These are phyloP conservation scores for Gossypium sturtianum DNA, from an alignment of 345 rosid species.

Conservation along the genomic window DNA sequence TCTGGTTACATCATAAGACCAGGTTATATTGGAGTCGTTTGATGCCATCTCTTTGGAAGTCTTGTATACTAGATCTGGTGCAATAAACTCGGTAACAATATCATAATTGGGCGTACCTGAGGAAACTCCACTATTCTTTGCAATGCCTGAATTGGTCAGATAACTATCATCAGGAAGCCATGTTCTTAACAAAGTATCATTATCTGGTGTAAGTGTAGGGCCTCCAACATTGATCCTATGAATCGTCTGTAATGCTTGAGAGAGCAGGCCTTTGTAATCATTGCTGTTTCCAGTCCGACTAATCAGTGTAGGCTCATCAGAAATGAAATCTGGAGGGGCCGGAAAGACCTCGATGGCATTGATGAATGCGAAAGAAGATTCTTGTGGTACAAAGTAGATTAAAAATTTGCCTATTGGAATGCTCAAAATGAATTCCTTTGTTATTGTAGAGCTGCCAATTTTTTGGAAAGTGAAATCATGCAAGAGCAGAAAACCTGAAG, in stretches of 20 bases:
- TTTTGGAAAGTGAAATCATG: conserved; percentile 21
- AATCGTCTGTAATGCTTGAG: conserved; percentile 24
- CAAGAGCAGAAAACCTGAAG: conserved; percentile 27
- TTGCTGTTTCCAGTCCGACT: not conserved
- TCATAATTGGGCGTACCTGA: conserved; percentile 2
- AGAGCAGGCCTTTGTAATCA: conserved; percentile 10
- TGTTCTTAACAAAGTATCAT: conserved; percentile 34
- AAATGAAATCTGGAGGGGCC: conserved; percentile 26
- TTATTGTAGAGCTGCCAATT: conserved; percentile 5
- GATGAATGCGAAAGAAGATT: conserved; percentile 42
- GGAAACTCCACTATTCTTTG: rapidly evolving
- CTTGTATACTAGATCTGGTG: conserved; percentile 38
- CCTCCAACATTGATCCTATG: conserved; percentile 50
- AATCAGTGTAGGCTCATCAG: not conserved
- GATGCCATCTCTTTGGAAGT: conserved; percentile 24
- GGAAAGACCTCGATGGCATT: conserved; percentile 64
- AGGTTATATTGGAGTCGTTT: conserved; percentile 28
- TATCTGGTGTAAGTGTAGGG: conserved; percentile 1
- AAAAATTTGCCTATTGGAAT: conserved; percentile 15
- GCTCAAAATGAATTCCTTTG: conserved; percentile 43
- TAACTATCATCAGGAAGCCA: conserved; percentile 40
- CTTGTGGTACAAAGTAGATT: conserved; percentile 33
- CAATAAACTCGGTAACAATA: conserved; percentile 17
- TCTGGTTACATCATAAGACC: conserved; percentile 37
- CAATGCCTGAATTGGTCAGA: conserved; percentile 14